These are phyloP conservation scores for Cylindrotheca closterium DNA, from an alignment of 108 stramenopile genomes.

Conservation along the genomic window DNA sequence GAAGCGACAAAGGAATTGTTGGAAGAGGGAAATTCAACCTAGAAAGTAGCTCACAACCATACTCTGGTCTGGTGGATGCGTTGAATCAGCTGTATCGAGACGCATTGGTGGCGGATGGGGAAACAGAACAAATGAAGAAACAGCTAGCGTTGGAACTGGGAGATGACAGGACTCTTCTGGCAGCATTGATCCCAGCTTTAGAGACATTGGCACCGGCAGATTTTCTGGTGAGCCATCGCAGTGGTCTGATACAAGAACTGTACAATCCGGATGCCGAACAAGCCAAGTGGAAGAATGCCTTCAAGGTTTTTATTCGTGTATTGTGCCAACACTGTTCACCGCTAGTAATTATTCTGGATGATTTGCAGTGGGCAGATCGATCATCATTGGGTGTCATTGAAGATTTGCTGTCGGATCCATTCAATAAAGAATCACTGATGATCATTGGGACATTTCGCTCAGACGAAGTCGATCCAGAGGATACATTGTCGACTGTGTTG, in stretches of 20 bases:
- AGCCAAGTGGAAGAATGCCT: background rate
- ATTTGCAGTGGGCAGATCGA: slow-evolving; percentile 34
- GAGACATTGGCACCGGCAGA: background rate
- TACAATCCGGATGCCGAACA: background rate
- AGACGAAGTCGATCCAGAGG: slow-evolving; percentile 39
- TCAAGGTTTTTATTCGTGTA: slow-evolving; percentile 14
- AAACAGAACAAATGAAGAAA: background rate
- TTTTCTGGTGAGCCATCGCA: background rate
- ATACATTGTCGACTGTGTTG: slow-evolving; percentile 1
- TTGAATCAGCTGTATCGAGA: no score
- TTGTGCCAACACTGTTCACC: slow-evolving; percentile 5
- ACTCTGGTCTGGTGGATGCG: slow-evolving; percentile 6
- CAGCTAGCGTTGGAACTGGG: background rate
- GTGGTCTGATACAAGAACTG: background rate
- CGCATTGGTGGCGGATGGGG: background rate
- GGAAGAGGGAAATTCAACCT: slow-evolving; percentile 6
- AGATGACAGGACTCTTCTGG: background rate
- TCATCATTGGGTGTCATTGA: slow-evolving; percentile 28
- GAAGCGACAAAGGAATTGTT: slow-evolving; percentile 2
- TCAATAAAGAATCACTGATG: slow-evolving; percentile 21
- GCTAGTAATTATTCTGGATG: slow-evolving; percentile 21
- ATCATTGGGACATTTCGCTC: slow-evolving; percentile 46
- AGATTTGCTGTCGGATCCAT: background rate
- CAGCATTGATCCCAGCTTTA: slow-evolving; percentile 3
- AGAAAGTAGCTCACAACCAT: background rate